Evolutionary conservation across 768 basidiomycete genomes (phyloP).

Genomic region (Rubroboletus satanas): DNA sequence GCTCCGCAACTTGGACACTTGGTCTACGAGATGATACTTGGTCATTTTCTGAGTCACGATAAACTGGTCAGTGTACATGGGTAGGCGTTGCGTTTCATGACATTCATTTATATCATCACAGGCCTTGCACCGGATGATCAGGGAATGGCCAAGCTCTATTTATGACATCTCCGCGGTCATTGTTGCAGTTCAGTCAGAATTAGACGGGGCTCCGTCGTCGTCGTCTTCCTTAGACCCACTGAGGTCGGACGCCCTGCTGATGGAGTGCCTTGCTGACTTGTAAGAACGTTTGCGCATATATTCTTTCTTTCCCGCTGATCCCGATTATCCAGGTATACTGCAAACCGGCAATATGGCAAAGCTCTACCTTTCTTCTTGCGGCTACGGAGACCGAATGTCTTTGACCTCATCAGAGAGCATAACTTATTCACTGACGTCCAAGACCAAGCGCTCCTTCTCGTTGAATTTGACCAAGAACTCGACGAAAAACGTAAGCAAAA

Average conservation of each 20-base stretch:
- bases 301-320: not conserved
- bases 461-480: conserved; percentile 92
- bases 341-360: conserved; percentile 90
- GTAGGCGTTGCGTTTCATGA: not conserved
- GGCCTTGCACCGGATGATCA: conserved; percentile 75
- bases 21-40: conserved; percentile 95
- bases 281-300: conserved; percentile 32
- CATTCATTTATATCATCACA: conserved; percentile 28
- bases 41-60: conserved; percentile 78
- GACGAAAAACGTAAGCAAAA: conserved; percentile 52
- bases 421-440: conserved; percentile 94
- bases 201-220: conserved; percentile 59
- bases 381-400: conserved; percentile 83
- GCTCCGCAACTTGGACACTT: conserved; percentile 75
- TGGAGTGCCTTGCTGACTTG: conserved; percentile 94
- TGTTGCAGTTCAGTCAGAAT: conserved; percentile 78
- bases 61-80: conserved; percentile 45
- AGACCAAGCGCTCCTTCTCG: conserved; percentile 86
- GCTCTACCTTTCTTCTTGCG: conserved; percentile 89
- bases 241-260: conserved; percentile 59
- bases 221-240: conserved; percentile 43
- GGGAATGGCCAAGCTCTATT: conserved; percentile 86
- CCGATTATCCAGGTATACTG: conserved; percentile 57
- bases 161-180: conserved; percentile 88
- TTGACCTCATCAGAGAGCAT: conserved; percentile 89